Percentiles rank a stretch among this genome's conserved stretches.
These are phyloP conservation scores for Pseudoturritis turrita DNA, from an alignment of 345 rosid genomes.

Conservation along the genomic window DNA sequence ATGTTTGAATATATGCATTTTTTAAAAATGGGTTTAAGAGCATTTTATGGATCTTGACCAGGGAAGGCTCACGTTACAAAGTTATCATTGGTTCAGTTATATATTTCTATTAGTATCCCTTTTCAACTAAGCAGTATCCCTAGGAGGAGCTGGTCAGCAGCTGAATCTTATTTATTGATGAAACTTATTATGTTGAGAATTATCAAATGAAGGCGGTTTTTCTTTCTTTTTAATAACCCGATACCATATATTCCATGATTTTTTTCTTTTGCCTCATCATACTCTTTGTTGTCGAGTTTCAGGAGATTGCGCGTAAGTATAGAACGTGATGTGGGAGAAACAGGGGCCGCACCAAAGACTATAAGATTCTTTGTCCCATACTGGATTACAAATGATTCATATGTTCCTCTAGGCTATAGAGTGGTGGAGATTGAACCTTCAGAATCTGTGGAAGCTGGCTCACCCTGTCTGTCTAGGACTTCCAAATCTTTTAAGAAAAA, in stretches of 20 bases:
- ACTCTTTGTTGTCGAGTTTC: conserved; percentile 22
- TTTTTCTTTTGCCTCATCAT: neutral
- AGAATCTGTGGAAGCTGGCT: conserved; percentile 61
- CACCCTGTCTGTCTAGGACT: conserved; percentile 57
- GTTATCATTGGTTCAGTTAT: neutral
- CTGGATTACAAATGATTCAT: conserved; percentile 87
- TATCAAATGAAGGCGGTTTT: neutral
- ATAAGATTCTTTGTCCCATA: conserved; percentile 90
- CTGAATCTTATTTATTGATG: neutral
- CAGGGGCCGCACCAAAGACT: conserved; percentile 77
- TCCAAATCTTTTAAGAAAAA: conserved; percentile 61
- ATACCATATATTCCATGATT: neutral
- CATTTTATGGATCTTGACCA: conserved; percentile 7
- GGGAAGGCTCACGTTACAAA: neutral
- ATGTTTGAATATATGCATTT: neutral
- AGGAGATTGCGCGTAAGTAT: conserved; percentile 93
- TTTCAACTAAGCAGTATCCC: neutral
- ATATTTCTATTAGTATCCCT: neutral
- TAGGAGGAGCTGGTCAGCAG: neutral
- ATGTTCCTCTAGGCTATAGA: conserved; percentile 69
- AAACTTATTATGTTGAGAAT: neutral
- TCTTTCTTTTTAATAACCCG: neutral
- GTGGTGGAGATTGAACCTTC: conserved; percentile 81
- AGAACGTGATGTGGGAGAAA: conserved; percentile 92
- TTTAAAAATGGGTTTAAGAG: neutral